These are phyloP conservation scores for Coniochaeta sp. DNA, from an alignment of 2,329 filamentous ascomycete genomes.

Conservation along the genomic window DNA sequence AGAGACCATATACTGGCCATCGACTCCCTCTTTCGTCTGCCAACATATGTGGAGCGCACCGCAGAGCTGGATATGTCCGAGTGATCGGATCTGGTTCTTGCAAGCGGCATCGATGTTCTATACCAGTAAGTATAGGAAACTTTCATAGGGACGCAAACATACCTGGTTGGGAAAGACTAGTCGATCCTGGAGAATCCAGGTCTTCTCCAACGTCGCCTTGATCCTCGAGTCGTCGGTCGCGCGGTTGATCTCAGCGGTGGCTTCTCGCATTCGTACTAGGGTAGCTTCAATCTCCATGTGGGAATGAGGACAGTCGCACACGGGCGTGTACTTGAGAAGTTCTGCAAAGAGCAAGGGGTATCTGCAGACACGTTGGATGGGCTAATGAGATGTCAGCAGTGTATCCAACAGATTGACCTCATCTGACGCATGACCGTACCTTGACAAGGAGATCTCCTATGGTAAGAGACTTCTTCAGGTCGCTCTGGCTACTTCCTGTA, in stretches of 20 bases:
- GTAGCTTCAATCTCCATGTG: conserved; percentile 74
- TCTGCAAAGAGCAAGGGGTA: conserved; percentile 85
- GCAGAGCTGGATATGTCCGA: conserved; percentile 76
- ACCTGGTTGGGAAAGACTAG: conserved; percentile 69
- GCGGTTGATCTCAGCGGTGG: conserved; percentile 73
- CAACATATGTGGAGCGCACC: conserved; percentile 80
- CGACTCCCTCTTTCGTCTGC: conserved; percentile 59
- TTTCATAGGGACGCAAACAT: conserved; percentile 17
- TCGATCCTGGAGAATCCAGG: conserved; percentile 77
- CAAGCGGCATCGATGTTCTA: conserved; percentile 45
- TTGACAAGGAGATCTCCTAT: conserved; percentile 87
- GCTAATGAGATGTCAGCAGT: conserved; percentile 45
- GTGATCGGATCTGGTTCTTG: conserved; percentile 63
- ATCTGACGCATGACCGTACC: conserved; percentile 35
- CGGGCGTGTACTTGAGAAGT: conserved; percentile 74
- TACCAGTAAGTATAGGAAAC: conserved; percentile 13
- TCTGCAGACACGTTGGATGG: conserved; percentile 85
- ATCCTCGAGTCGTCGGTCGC: conserved; percentile 71
- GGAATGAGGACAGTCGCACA: conserved; percentile 75
- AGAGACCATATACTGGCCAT: conserved; percentile 78
- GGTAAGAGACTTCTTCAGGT: conserved; percentile 68
- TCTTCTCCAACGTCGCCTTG: conserved; percentile 67
- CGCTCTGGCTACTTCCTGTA: conserved; percentile 55
- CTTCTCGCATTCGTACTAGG: conserved; percentile 63
- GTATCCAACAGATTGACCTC: neutral